These are phyloP conservation scores for Mycena maculata DNA, from an alignment of 768 basidiomycete genomes.

Conservation along the genomic window DNA sequence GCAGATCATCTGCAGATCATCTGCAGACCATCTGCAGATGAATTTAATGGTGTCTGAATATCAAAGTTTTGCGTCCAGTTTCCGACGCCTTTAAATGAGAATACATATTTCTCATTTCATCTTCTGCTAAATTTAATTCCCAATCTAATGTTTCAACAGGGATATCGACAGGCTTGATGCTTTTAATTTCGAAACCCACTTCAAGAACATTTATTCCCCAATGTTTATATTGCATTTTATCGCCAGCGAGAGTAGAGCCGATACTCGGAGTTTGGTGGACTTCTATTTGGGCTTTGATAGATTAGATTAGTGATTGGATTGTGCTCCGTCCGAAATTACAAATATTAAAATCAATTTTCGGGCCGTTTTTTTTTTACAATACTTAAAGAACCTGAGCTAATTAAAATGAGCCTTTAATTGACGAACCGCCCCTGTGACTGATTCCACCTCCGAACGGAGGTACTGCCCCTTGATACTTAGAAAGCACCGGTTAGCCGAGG, in stretches of 20 bases:
- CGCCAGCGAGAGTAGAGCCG: neutral
- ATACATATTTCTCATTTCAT: neutral
- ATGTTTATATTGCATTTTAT: neutral
- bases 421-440: constrained; percentile 8
- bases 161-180: neutral
- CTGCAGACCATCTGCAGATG: constrained; percentile 21
- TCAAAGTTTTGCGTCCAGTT: neutral
- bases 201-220: neutral
- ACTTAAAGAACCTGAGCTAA: neutral
- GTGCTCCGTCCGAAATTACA: neutral
- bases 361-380: neutral
- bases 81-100: neutral
- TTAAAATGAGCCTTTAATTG: neutral
- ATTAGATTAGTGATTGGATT: constrained; percentile 12
- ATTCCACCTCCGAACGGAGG: too few relatives aligned
- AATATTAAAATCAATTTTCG: constrained; percentile 1
- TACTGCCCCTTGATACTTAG: too few relatives aligned
- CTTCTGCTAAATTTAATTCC: neutral
- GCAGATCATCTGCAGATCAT: constrained; percentile 9
- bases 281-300: neutral
- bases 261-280: neutral
- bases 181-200: neutral
- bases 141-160: neutral
- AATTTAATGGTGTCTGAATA: constrained; percentile 2
- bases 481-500: too few relatives aligned